Conservation (phyloP, 2,329 filamentous ascomycete species). For the Neofusicoccum kwambonambiense region DNA sequence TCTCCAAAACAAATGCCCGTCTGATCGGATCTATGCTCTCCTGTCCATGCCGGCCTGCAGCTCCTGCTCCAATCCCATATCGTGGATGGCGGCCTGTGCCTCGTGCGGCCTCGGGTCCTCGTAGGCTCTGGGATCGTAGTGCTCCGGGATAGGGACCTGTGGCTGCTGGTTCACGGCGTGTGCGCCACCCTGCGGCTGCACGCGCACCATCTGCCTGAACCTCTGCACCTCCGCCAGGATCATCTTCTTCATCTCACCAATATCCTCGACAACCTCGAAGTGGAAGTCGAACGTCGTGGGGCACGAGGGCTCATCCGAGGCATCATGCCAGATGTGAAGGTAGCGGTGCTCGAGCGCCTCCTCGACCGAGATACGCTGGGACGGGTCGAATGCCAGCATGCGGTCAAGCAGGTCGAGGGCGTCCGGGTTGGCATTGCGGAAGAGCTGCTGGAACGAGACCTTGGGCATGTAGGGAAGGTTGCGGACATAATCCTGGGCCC, state of each 20-base stretch:
- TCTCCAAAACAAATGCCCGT: conserved; percentile 13
- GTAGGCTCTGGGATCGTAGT: conserved; percentile 56
- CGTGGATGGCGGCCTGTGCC: conserved; percentile 25
- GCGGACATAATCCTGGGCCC: conserved; percentile 96
- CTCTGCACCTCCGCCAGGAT: conserved; percentile 90
- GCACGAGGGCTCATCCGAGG: conserved; percentile 90
- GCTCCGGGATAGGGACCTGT: conserved; percentile 63
- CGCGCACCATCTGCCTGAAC: conserved; percentile 66
- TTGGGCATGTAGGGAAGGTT: conserved; percentile 95
- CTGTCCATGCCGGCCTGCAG: conserved; percentile 19
- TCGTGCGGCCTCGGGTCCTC: conserved; percentile 65
- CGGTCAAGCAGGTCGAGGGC: conserved; percentile 92
- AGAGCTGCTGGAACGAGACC: conserved; percentile 81
- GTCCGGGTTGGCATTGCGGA: conserved; percentile 93
- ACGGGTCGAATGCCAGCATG: conserved; percentile 97
- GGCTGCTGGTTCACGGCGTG: conserved; percentile 41
- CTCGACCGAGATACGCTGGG: conserved; percentile 89
- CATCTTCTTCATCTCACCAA: conserved; percentile 93
- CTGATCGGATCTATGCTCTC: conserved; percentile 14
- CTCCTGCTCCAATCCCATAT: conserved; percentile 19
- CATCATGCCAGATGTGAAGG: conserved; percentile 97
- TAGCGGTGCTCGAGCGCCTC: conserved; percentile 95
- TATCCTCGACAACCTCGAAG: conserved; percentile 96
- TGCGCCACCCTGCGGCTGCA: conserved; percentile 34
- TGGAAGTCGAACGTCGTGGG: conserved; percentile 96